Base-by-base conservation (phyloP, 208 protist genomes). In the Leishmania major region DNA sequence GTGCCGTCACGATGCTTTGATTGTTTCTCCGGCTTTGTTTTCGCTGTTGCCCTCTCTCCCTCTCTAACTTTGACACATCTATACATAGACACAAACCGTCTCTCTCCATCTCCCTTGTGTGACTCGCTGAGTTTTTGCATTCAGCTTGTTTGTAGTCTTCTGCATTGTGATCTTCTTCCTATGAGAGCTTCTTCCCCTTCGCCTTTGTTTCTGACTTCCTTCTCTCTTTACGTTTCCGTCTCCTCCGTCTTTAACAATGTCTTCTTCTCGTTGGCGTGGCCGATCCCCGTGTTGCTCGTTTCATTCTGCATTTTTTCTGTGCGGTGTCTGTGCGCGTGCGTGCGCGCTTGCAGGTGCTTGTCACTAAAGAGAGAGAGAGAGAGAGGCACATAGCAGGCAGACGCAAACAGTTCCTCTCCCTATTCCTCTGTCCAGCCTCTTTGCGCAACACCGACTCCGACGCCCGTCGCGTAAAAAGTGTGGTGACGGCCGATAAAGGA, bases 11-110 rank as follows among this genome's bases (percentile, higher is more conserved):
- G 62, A 69, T 11, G 11, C 13, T 25, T 51, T 55, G 25, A 43
- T 31, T 22, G 10, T 1, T n/a, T 13, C 40, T 51, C 47, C n/a
- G 17, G 25, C 43, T 22, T 25, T 75, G 71, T 37, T 77, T 77
- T 57, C 73, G 25, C 31, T 57, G 35, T 57, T 62, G 43, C 73
- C 51, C 73, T 77, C 51, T 77, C 73, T 64, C 51, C 19, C 71
- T 13, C 43, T 13, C 73, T 57, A 60, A 60, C 31, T 25, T 31
- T 28, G 22, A n/a, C 40, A 53, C 71, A 75, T 28, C 8, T 8
- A 37, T 19, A 17, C 10, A 47, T 15, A 64, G 28, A 64, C 62
- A 40, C 62, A 69, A 5, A 1, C 57, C 8, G 57, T 31, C 57
- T 31, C 25, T 59, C 6, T 62, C 28, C 57, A 40, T 69, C 17